A percentile compares a stretch with the other conserved stretches of the same genome.
phyloP scores from a whole-genome alignment of 495 filamentous ascomycete genomes.

The Opeltia flavorubescens region DNA sequence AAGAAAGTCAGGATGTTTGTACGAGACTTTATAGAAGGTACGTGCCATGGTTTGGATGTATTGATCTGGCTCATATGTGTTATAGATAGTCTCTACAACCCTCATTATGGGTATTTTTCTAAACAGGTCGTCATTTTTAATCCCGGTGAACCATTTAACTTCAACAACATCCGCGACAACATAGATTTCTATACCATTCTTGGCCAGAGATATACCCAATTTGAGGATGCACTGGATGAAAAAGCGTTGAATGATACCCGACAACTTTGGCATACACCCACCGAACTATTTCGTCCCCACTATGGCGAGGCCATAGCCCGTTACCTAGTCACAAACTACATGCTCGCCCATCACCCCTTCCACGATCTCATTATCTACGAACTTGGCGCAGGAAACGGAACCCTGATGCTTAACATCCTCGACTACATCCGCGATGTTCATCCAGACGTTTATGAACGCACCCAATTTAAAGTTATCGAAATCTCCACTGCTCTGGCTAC shows the following conservation, averaged over 20 bases:
- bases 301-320: constrained; percentile 94
- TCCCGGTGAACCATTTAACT: constrained; percentile 85
- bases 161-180: constrained; percentile 67
- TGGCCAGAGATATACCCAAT: constrained; percentile 67
- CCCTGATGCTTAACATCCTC: constrained; percentile 93
- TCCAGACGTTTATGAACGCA: constrained; percentile 84
- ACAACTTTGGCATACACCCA: constrained; percentile 97
- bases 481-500: constrained; percentile 69
- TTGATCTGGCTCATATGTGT: neutral
- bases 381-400: constrained; percentile 94
- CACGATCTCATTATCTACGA: constrained; percentile 97
- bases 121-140: constrained; percentile 95
- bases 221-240: constrained; percentile 77
- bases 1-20: constrained; percentile 89
- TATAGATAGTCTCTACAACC: constrained; percentile 90
- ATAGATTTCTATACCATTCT: constrained; percentile 64
- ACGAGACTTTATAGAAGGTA: constrained; percentile 95
- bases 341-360: constrained; percentile 84
- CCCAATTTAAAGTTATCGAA: constrained; percentile 89
- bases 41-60: constrained; percentile 5
- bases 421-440: constrained; percentile 89
- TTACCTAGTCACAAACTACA: constrained; percentile 91
- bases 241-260: constrained; percentile 55
- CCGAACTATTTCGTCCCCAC: constrained; percentile 89
- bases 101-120: constrained; percentile 93